phyloP scores from a whole-genome alignment of 2,329 filamentous ascomycete species.

The Colletotrichum sp. region DNA sequence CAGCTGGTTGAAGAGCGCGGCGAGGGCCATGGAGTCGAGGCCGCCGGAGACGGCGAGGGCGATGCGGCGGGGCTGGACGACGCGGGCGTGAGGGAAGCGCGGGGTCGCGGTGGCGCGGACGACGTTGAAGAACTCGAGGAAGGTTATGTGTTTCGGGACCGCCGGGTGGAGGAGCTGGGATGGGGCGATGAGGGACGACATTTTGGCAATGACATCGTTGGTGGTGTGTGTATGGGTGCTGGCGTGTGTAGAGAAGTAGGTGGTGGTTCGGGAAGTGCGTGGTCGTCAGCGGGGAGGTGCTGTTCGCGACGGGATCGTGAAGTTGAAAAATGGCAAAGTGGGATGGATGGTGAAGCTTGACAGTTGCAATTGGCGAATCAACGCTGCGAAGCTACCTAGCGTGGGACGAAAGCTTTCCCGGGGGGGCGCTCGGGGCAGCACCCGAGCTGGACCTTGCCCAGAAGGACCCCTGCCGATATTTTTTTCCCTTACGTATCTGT shows the following conservation, averaged over 20 bases:
- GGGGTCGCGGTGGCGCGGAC: constrained; percentile 54
- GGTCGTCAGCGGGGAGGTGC: neutral
- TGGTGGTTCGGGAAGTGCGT: neutral
- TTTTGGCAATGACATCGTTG: neutral
- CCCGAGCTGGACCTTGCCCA: neutral
- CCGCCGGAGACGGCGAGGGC: constrained; percentile 89
- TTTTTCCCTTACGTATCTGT: neutral
- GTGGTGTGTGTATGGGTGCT: neutral
- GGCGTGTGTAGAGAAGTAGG: neutral
- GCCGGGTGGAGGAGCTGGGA: constrained; percentile 37
- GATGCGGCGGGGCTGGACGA: constrained; percentile 40
- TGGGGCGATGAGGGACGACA: neutral
- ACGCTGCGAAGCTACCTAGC: neutral
- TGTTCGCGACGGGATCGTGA: neutral
- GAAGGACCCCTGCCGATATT: neutral
- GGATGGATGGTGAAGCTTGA: neutral
- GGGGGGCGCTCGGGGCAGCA: neutral
- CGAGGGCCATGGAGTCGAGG: constrained; percentile 97
- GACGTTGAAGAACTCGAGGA: constrained; percentile 49
- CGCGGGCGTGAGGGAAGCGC: constrained; percentile 50
- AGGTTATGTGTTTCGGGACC: constrained; percentile 40
- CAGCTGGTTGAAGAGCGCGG: constrained; percentile 69
- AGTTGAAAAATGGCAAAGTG: neutral
- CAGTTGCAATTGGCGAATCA: neutral
- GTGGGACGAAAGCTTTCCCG: constrained; percentile 15